phyloP scores from a whole-genome alignment of 352 stramenopile genomes.

The Pythium sukuiense region DNA sequence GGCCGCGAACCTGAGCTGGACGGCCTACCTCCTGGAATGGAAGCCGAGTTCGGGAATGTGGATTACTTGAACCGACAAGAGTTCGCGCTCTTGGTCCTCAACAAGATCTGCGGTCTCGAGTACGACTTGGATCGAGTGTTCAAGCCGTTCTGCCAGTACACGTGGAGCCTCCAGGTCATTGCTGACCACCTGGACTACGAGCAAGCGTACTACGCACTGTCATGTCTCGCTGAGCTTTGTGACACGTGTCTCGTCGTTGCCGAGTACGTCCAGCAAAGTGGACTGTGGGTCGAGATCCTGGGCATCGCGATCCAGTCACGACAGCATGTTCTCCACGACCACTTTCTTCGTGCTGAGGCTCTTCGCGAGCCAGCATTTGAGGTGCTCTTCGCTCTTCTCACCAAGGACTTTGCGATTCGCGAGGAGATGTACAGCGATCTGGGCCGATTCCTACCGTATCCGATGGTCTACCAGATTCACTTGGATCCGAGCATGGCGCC shows the following conservation, averaged over 20 bases:
- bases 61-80: slow-evolving; percentile 81
- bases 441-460: slow-evolving; percentile 75
- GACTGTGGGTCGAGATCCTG: slow-evolving; percentile 78
- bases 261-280: slow-evolving; percentile 71
- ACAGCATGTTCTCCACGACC: slow-evolving; percentile 79
- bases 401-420: slow-evolving; percentile 64
- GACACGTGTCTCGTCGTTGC: slow-evolving; percentile 74
- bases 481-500: slow-evolving; percentile 67
- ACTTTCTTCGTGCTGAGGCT: slow-evolving; percentile 75
- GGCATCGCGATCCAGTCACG: slow-evolving; percentile 76
- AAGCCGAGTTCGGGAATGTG: slow-evolving; percentile 72
- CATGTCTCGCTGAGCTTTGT: slow-evolving; percentile 75
- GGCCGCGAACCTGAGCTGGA: slow-evolving; percentile 29
- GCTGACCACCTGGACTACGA: slow-evolving; percentile 79
- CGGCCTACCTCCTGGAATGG: slow-evolving; percentile 38
- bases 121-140: slow-evolving; percentile 74
- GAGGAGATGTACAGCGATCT: slow-evolving; percentile 76
- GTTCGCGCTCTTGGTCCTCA: slow-evolving; percentile 69
- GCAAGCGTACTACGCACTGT: slow-evolving; percentile 75
- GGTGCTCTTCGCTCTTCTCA: slow-evolving; percentile 73
- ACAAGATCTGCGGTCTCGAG: slow-evolving; percentile 79
- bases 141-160: slow-evolving; percentile 73
- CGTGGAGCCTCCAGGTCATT: slow-evolving; percentile 82
- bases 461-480: slow-evolving; percentile 83
- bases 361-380: slow-evolving; percentile 79